These are phyloP conservation scores for Entomortierella lignicola DNA, from an alignment of 192 early-diverging fungal genomes.

Conservation along the genomic window DNA sequence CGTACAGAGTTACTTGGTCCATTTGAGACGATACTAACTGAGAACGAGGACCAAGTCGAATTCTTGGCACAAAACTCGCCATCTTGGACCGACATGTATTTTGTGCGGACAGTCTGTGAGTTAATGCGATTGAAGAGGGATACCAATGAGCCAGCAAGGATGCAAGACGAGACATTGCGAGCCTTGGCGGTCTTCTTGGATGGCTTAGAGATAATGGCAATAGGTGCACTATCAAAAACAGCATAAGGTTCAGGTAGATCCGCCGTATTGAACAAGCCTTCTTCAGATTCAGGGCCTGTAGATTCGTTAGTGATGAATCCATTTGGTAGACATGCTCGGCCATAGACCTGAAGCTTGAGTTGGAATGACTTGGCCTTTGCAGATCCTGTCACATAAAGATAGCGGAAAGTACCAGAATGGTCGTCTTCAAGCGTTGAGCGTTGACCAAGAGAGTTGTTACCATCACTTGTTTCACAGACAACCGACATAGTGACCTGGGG, in stretches of 20 bases:
- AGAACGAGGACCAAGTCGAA: conserved; percentile 71
- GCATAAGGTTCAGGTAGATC: conserved; percentile 61
- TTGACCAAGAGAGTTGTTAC: conserved; percentile 56
- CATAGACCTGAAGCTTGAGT: conserved; percentile 72
- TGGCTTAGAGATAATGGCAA: conserved; percentile 93
- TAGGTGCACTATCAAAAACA: conserved; percentile 75
- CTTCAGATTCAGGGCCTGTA: background rate
- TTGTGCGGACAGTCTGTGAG: conserved; percentile 91
- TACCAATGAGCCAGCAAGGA: conserved; percentile 78
- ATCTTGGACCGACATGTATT: conserved; percentile 78
- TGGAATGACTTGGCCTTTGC: conserved; percentile 84
- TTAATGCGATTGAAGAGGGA: conserved; percentile 93
- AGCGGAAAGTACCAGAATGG: conserved; percentile 75
- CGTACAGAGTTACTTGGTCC: conserved; percentile 25
- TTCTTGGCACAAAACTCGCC: conserved; percentile 70
- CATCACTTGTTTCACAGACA: conserved; percentile 62
- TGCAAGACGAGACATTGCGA: conserved; percentile 79
- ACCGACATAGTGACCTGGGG: conserved; percentile 74
- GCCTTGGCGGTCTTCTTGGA: conserved; percentile 91
- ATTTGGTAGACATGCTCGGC: conserved; percentile 53
- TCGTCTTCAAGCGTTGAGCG: conserved; percentile 63
- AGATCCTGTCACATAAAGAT: conserved; percentile 81
- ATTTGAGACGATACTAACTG: conserved; percentile 62
- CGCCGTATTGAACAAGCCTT: conserved; percentile 27
- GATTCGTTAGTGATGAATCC: conserved; percentile 28